Conservation (phyloP, 164 flowering plant species). For the Malania oleifera region DNA sequence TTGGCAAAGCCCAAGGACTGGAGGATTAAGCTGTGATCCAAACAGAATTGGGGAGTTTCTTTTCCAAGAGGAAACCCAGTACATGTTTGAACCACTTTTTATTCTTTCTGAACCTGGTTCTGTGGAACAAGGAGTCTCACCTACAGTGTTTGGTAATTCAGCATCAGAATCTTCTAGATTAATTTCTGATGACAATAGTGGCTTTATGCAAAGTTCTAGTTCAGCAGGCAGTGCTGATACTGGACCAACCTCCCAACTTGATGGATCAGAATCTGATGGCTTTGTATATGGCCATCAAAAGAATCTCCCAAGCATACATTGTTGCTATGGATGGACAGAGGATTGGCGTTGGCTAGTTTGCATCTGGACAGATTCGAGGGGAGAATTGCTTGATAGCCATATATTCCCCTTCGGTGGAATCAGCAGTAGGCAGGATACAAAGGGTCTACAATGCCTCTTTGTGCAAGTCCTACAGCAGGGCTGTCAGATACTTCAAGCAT, state of each 20-base stretch:
- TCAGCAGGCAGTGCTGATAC: constrained; percentile 47
- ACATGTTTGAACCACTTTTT: constrained; percentile 92
- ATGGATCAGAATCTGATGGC: constrained; percentile 56
- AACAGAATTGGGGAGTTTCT: constrained; percentile 47
- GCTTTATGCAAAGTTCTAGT: constrained; percentile 42
- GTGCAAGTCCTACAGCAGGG: constrained; percentile 91
- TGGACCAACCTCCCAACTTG: constrained; percentile 56
- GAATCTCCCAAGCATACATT: constrained; percentile 68
- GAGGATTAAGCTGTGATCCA: constrained; percentile 57
- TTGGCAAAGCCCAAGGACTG: constrained; percentile 72
- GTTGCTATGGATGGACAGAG: constrained; percentile 99
- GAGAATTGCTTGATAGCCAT: constrained; percentile 90
- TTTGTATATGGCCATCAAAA: constrained; percentile 46
- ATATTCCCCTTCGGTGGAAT: constrained; percentile 98
- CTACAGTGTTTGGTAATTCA: constrained; percentile 29
- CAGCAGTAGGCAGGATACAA: constrained; percentile 96
- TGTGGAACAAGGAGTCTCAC: constrained; percentile 60
- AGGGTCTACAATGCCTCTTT: constrained; percentile 88
- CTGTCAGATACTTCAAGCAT: constrained; percentile 77
- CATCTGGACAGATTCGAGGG: constrained; percentile 96
- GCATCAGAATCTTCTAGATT: constrained; percentile 45
- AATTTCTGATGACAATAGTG: constrained; percentile 55
- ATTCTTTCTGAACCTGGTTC: constrained; percentile 90
- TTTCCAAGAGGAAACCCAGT: constrained; percentile 57
- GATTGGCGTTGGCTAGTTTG: constrained; percentile 99